phyloP scores from a whole-genome alignment of 148 eudicot species.

The Spergularia bocconei region DNA sequence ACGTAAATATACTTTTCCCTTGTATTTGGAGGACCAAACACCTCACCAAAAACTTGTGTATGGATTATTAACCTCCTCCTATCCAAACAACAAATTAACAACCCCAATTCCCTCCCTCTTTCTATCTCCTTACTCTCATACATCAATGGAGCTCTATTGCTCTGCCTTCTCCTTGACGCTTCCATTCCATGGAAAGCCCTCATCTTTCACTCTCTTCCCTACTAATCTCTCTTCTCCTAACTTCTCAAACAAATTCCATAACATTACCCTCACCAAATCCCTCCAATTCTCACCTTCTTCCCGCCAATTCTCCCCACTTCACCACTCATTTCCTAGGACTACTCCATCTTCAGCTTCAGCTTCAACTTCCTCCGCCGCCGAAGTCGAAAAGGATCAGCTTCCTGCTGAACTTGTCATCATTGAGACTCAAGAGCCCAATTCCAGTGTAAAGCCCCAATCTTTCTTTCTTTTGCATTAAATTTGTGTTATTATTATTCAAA shows the following conservation, averaged over 20 bases:
- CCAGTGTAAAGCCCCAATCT: conserved; percentile 45
- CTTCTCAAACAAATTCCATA: conserved; percentile 11
- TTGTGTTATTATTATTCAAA: neutral
- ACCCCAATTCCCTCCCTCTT: neutral
- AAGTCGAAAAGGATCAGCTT: conserved; percentile 50
- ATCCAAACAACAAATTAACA: conserved; percentile 9
- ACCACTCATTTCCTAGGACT: conserved; percentile 12
- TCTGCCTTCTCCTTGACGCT: conserved; percentile 31
- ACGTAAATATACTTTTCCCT: no score
- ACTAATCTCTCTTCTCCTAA: conserved; percentile 24
- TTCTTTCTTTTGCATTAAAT: neutral
- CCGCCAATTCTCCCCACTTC: conserved; percentile 43
- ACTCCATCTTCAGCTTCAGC: conserved; percentile 29
- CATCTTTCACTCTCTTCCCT: conserved; percentile 21
- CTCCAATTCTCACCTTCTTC: conserved; percentile 37
- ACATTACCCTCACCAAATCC: conserved; percentile 18
- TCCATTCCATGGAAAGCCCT: conserved; percentile 15
- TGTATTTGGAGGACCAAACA: neutral
- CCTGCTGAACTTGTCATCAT: conserved; percentile 74
- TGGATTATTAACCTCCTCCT: neutral
- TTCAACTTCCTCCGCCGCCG: conserved; percentile 36
- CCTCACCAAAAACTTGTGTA: neutral
- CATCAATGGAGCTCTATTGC: conserved; percentile 45
- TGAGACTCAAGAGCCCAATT: conserved; percentile 66
- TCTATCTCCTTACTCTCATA: neutral